Evolutionary conservation across 1,139 yeast genomes (phyloP).

Genomic region (Pneumocystis murina): DNA sequence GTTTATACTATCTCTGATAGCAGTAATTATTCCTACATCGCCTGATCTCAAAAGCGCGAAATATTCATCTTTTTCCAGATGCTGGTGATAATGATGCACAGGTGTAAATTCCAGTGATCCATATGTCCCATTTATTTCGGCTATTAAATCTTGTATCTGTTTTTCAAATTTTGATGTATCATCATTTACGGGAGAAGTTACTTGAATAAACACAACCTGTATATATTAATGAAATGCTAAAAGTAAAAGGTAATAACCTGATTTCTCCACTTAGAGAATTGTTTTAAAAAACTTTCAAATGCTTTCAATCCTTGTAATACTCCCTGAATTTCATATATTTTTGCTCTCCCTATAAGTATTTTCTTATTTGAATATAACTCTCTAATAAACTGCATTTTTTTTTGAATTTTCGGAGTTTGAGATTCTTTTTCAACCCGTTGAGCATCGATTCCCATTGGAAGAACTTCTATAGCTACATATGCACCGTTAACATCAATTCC

Average conservation of each 20-base stretch:
- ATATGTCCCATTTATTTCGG: conserved; percentile 65
- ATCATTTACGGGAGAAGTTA: conserved; percentile 32
- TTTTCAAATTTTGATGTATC: conserved; percentile 33
- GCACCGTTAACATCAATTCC: conserved; percentile 58
- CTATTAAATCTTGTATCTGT: conserved; percentile 63
- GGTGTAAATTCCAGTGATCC: conserved; percentile 65
- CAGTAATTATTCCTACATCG: conserved; percentile 70
- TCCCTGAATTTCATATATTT: conserved; percentile 76
- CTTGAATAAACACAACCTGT: conserved; percentile 51
- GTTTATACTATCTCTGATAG: conserved; percentile 94
- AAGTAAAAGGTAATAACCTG: background rate
- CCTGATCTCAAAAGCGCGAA: conserved; percentile 77
- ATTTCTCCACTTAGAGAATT: conserved; percentile 35
- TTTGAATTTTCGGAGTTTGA: conserved; percentile 38
- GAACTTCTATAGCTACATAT: conserved; percentile 49
- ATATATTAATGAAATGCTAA: background rate
- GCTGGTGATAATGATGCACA: conserved; percentile 74
- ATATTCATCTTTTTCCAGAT: conserved; percentile 77
- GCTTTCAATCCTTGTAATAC: conserved; percentile 76
- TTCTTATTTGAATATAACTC: conserved; percentile 64
- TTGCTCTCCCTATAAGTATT: conserved; percentile 76
- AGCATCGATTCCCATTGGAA: conserved; percentile 83
- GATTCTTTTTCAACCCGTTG: conserved; percentile 35
- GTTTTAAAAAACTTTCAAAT: conserved; percentile 58
- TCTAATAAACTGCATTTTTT: conserved; percentile 61